These are phyloP conservation scores for Lepidium sativum DNA, from an alignment of 345 rosid genomes.

Conservation along the genomic window DNA sequence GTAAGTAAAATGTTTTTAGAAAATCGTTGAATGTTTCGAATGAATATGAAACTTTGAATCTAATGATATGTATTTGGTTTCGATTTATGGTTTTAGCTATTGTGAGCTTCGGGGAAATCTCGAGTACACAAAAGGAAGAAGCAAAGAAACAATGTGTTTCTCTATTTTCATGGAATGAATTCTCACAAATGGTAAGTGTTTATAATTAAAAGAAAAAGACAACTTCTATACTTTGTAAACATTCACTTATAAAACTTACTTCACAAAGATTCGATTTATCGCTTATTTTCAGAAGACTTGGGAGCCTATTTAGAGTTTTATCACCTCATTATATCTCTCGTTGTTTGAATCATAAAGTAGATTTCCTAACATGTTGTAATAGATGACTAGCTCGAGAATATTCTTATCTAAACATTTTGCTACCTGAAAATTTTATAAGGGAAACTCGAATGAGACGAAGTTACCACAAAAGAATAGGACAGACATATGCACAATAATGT, in stretches of 20 bases:
- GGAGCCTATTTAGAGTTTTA: too few relatives aligned
- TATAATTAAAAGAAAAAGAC: neutral
- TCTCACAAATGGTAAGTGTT: constrained; percentile 45
- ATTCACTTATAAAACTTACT: neutral
- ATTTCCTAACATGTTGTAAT: too few relatives aligned
- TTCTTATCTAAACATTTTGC: too few relatives aligned
- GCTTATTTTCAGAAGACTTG: too few relatives aligned
- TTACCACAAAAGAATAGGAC: constrained; percentile 60
- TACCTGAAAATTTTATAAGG: constrained; percentile 28
- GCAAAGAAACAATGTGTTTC: constrained; percentile 64
- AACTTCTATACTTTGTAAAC: neutral
- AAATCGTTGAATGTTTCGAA: neutral
- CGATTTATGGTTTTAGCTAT: constrained; percentile 40
- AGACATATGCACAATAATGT: constrained; percentile 85
- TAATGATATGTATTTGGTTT: neutral
- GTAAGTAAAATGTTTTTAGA: constrained; percentile 29
- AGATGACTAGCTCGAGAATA: too few relatives aligned
- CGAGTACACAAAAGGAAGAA: constrained; percentile 55
- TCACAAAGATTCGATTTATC: neutral
- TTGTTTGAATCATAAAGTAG: too few relatives aligned
- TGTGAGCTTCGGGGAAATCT: constrained; percentile 60
- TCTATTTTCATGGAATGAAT: constrained; percentile 79
- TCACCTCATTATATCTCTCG: too few relatives aligned
- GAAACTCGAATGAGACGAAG: constrained; percentile 43
- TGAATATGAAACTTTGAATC: neutral